Base-by-base conservation (phyloP, 768 basidiomycete genomes). In the Suillus lakei region DNA sequence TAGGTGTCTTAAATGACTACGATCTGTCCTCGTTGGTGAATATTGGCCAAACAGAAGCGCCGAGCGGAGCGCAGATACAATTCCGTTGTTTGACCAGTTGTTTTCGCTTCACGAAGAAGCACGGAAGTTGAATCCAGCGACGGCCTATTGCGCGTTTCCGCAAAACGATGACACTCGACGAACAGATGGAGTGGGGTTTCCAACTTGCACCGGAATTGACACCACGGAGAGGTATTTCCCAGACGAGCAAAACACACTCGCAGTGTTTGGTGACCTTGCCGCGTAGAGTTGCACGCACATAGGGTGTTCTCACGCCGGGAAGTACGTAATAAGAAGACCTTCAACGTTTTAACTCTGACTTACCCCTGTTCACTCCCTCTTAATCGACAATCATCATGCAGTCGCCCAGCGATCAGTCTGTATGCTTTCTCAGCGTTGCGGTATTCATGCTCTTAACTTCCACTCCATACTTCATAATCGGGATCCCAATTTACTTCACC, bases 211-310 rank as follows among this genome's bases (percentile, higher is more conserved):
- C 28, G 28, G 3, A 51, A 28, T 7, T 9, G 50, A 15, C 26
- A 51, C 50, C 26, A 51, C 4, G 7, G 16, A 28, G 28, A 51
- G 5, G 16, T 2, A 30, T 30, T 18, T 16, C 26, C 15, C 28
- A 51, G 0, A 30, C 28, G 28, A 28, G 28, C 4, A 16, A 28
- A 60, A 41, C 39, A 30, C 26, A 38, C 39, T 64, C 1, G 68
- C 70, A 2, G 71, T 72, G 15, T 69, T 55, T 76, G 74, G 64
- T 4, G 74, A 71, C 16, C 69, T 54, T 5, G n/a, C n/a, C n/a
- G 69, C 61, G 46, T 71, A 74, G 0, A 71, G 51, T 32, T 73
- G 73, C 4, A 72, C 46, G 56, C 4, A 67, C 34, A 46, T 75
- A 73, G 67, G 64, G 56, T 65, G 69, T 18, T 65, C 41, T 15